Evolutionary conservation across 1,139 yeast genomes (phyloP).

Genomic region (Geotrichum klebahnii): DNA sequence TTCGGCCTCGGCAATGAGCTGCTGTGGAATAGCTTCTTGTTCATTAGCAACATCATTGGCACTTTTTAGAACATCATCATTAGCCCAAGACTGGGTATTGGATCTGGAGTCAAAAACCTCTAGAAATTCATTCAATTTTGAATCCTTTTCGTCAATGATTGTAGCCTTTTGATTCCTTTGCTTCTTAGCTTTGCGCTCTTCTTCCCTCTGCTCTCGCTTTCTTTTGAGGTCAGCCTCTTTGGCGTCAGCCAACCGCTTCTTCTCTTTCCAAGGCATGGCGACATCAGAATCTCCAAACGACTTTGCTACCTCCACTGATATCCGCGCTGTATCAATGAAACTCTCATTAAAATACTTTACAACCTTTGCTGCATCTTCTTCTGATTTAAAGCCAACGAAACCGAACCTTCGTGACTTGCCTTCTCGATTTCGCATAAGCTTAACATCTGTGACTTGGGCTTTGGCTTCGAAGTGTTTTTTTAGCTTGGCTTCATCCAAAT

Average conservation of each 20-base stretch:
- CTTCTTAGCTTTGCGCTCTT: constrained; percentile 45
- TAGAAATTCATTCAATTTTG: constrained; percentile 71
- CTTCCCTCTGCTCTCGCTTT: constrained; percentile 22
- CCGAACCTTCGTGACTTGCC: constrained; percentile 94
- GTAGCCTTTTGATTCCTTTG: constrained; percentile 48
- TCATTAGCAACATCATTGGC: constrained; percentile 26
- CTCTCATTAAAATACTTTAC: constrained; percentile 71
- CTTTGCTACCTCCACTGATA: constrained; percentile 78
- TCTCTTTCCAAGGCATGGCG: constrained; percentile 68
- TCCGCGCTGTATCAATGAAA: constrained; percentile 75
- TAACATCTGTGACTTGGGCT: constrained; percentile 71
- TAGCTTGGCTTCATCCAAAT: constrained; percentile 71
- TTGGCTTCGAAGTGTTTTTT: constrained; percentile 53
- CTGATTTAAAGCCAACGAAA: constrained; percentile 75
- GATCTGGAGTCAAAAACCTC: constrained; percentile 77
- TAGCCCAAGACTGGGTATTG: constrained; percentile 67
- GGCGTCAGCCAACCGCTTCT: constrained; percentile 48
- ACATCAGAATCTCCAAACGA: constrained; percentile 80
- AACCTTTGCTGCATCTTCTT: constrained; percentile 72
- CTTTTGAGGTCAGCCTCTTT: constrained; percentile 19
- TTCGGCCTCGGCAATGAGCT: constrained; percentile 23
- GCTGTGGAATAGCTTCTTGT: constrained; percentile 15
- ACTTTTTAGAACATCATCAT: constrained; percentile 55
- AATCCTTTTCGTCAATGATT: constrained; percentile 42
- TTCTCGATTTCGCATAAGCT: constrained; percentile 68